These are phyloP conservation scores for Antitrichia curtipendula DNA, from an alignment of 225 moss, liverwort and hornwort species.

Conservation along the genomic window DNA sequence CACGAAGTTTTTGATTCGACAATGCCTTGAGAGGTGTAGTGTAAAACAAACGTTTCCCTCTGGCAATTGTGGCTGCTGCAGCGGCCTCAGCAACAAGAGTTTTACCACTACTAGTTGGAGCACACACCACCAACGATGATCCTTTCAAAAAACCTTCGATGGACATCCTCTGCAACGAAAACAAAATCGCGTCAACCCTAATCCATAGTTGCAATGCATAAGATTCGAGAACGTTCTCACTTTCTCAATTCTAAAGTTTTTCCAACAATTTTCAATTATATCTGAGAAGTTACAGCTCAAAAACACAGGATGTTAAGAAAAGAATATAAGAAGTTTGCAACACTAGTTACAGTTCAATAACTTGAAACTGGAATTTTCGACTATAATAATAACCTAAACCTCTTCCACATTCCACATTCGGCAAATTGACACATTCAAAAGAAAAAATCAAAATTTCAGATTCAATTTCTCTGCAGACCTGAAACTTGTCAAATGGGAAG, in stretches of 20 bases:
- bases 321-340: neutral
- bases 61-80: conserved; percentile 74
- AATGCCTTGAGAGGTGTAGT: conserved; percentile 96
- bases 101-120: conserved; percentile 93
- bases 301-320: neutral
- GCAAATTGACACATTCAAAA: neutral
- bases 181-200: neutral
- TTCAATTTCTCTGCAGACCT: neutral
- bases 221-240: neutral
- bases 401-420: neutral
- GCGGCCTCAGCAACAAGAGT: conserved; percentile 82
- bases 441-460: neutral
- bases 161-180: conserved; percentile 45
- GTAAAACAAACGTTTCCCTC: conserved; percentile 74
- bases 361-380: neutral
- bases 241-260: neutral
- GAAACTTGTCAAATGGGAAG: conserved; percentile 72
- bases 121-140: conserved; percentile 81
- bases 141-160: conserved; percentile 68
- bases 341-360: neutral
- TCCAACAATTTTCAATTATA: neutral
- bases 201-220: neutral
- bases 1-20: conserved; percentile 91
- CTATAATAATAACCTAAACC: neutral
- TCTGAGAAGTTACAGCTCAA: neutral